Conservation (phyloP, 1,139 yeast species). For the Kluyveromyces sp. region DNA sequence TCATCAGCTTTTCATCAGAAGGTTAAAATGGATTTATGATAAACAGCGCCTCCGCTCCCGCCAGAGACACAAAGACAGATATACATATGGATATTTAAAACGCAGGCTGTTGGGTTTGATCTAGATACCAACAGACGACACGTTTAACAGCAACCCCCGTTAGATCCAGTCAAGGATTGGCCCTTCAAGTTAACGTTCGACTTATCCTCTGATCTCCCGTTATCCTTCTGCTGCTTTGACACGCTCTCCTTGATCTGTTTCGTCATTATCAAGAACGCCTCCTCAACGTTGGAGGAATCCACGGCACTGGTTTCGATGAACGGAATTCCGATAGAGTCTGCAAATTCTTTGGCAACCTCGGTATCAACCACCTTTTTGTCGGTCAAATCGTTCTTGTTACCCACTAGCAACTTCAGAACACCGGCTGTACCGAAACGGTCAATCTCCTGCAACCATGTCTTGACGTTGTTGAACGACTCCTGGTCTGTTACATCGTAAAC, state of each 20-base stretch:
- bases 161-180: conserved; percentile 65
- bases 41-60: conserved; percentile 1
- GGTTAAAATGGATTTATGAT: no score
- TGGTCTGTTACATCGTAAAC: conserved; percentile 98
- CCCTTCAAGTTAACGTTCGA: conserved; percentile 83
- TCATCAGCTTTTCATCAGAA: no score
- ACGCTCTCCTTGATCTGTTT: conserved; percentile 96
- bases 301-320: conserved; percentile 96
- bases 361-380: conserved; percentile 95
- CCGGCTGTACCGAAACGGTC: conserved; percentile 98
- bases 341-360: conserved; percentile 95
- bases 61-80: conserved; percentile 5
- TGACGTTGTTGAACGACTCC: conserved; percentile 93
- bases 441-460: conserved; percentile 98
- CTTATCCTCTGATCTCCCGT: conserved; percentile 42
- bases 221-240: conserved; percentile 55
- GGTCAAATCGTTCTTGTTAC: conserved; percentile 91
- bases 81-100: no score
- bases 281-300: conserved; percentile 93
- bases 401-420: conserved; percentile 90
- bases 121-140: no score
- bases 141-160: conserved; percentile 70
- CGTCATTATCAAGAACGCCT: conserved; percentile 98
- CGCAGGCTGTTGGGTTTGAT: background rate
- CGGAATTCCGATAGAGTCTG: conserved; percentile 92